Evolutionary conservation across 768 basidiomycete species (phyloP), one percentile per base, ranked within the genome.

Genomic region (Lactarius pseudohatsudake): DNA sequence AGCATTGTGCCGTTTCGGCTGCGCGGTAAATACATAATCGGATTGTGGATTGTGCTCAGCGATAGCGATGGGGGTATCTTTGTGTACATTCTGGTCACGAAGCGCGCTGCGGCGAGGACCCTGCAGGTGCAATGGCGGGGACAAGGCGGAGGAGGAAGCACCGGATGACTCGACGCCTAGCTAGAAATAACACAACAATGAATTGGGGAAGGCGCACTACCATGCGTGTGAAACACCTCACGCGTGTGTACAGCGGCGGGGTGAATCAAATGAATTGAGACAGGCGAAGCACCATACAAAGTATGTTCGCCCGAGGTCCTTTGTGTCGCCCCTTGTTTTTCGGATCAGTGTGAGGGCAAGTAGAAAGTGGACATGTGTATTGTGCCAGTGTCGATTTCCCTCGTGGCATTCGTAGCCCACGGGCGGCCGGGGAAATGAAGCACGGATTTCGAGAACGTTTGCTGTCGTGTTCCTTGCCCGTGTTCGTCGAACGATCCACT

Each of bases 401-500:
- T 22, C 47, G 10, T 50, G 47, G 6, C 47, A 22, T 9, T 53
- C 50, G 22, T 53, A 13, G 22, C 50, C 22, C 50, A 53, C 13
- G n/a, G 36, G 11, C 36, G 36, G 36, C 11, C 36, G 10, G 36
- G 36, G 22, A 26, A 50, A 26, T 50, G 50, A 53, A 26, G 22
- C 22, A 53, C 50, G 50, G 26, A 28, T 26, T 26, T 53, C 50
- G 6, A 28, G 50, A 53, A 53, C 26, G 26, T 26, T 26, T 26
- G 26, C 26, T 53, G 13, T 13, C 50, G n/a, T n/a, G 43, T 7
- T 34, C 32, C 9, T 34, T 50, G 13, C 13, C 13, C 50, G 10
- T n/a, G n/a, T 53, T 53, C 50, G 26, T 28, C 50, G 50, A 53
- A 53, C 50, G 50, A 53, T 53, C 26, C 50, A 26, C 50, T 28